Conservation (phyloP, 179 eudicot species). For the Kewa caespitosa region DNA sequence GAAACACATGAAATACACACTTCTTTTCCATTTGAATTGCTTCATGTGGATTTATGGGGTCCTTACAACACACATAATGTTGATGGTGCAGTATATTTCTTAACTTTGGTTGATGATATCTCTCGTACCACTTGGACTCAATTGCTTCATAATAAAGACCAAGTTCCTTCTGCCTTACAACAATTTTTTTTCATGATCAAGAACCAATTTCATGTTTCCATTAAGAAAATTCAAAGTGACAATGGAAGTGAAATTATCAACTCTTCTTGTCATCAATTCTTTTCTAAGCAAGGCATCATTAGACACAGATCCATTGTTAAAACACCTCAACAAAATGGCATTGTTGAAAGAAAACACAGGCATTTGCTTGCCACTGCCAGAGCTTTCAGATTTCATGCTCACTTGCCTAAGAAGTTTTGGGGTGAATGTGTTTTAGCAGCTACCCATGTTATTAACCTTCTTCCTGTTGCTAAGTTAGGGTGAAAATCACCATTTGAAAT, state of each 20-base stretch:
- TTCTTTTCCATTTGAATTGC: neutral
- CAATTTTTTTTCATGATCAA: neutral
- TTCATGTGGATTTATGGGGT: neutral
- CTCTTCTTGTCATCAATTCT: neutral
- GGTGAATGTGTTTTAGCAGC: neutral
- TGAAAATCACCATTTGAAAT: neutral
- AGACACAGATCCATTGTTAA: neutral
- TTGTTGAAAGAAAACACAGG: neutral
- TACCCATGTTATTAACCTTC: neutral
- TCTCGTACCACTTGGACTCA: neutral
- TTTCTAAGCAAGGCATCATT: neutral
- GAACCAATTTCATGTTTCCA: neutral
- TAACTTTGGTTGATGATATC: neutral
- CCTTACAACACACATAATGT: neutral
- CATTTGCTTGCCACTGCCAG: neutral
- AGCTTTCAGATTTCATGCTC: neutral
- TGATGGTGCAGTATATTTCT: neutral
- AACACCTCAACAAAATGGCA: neutral
- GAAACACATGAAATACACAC: neutral
- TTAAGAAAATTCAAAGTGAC: neutral
- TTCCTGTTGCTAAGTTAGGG: neutral
- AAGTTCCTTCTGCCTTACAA: neutral
- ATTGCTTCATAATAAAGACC: neutral
- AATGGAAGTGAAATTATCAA: neutral
- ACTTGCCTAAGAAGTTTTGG: constrained; percentile 4